phyloP scores from a whole-genome alignment of 257 asterid species.

The Mentha longifolia region DNA sequence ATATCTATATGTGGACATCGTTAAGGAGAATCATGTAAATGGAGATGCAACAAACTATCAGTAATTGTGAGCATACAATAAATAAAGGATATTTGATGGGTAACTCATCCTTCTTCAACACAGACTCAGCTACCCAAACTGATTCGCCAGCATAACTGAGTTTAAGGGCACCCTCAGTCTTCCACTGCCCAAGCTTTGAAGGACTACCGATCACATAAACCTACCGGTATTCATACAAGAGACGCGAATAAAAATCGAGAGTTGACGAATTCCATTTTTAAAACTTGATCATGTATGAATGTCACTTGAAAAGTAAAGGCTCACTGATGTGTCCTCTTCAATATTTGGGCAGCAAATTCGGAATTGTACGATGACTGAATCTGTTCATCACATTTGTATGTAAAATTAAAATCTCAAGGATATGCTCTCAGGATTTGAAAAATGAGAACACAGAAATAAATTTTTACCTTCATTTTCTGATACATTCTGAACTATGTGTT shows the following conservation, averaged over 20 bases:
- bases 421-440: constrained; percentile 8
- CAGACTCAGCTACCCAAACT: constrained; percentile 76
- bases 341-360: constrained; percentile 81
- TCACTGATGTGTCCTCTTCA: constrained; percentile 75
- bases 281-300: constrained; percentile 1
- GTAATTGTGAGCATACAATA: constrained; percentile 25
- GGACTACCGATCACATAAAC: constrained; percentile 81
- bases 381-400: constrained; percentile 43
- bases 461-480: constrained; percentile 57
- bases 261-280: neutral
- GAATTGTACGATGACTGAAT: constrained; percentile 76
- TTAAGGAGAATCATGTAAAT: constrained; percentile 55
- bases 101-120: constrained; percentile 71
- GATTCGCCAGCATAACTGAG: constrained; percentile 81
- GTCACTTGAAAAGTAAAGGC: constrained; percentile 35
- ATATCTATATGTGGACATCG: constrained; percentile 73
- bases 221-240: constrained; percentile 46
- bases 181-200: constrained; percentile 81
- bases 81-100: constrained; percentile 88
- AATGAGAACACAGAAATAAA: constrained; percentile 20
- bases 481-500: constrained; percentile 41
- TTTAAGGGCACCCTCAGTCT: constrained; percentile 62
- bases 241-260: constrained; percentile 16
- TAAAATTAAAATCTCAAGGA: constrained; percentile 28
- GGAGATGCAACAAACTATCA: constrained; percentile 4